phyloP scores from a whole-genome alignment of 2,329 filamentous ascomycete genomes.

The Neospermospora avenae region DNA sequence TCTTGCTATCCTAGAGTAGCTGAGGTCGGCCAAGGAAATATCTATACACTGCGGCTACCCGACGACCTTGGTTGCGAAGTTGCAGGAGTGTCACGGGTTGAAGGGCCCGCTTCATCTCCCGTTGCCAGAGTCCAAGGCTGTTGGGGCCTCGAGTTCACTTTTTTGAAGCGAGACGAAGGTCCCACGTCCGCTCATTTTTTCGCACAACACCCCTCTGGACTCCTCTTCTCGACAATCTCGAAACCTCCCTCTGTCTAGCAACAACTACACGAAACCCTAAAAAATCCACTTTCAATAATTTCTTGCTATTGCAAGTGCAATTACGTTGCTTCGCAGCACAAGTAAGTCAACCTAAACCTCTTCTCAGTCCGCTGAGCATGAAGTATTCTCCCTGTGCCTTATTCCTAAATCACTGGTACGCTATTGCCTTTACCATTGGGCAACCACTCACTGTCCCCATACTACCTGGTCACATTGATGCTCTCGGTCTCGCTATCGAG shows the following conservation, averaged over 20 bases:
- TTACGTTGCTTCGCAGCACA: background rate
- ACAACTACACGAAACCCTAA: background rate
- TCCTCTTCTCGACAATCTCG: background rate
- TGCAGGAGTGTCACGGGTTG: background rate
- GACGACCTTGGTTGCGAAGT: background rate
- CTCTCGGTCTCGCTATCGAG: background rate
- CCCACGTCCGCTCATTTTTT: background rate
- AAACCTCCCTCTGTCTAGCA: background rate
- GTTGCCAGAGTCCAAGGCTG: background rate
- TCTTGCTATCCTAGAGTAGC: background rate
- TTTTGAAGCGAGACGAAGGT: background rate
- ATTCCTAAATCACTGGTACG: too few species aligned
- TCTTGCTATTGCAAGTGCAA: conserved; percentile 2
- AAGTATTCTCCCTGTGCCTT: background rate
- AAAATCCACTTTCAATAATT: background rate
- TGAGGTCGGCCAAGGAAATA: background rate
- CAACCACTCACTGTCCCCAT: background rate
- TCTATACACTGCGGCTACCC: background rate
- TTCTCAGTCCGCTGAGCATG: background rate
- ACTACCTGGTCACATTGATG: background rate
- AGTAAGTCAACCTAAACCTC: background rate
- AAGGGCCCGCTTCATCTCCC: background rate
- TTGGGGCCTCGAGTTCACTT: background rate
- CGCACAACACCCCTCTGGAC: background rate
- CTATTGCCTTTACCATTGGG: background rate